phyloP scores from a whole-genome alignment of 805 yeast genomes.

The Grigorovia humatica region DNA sequence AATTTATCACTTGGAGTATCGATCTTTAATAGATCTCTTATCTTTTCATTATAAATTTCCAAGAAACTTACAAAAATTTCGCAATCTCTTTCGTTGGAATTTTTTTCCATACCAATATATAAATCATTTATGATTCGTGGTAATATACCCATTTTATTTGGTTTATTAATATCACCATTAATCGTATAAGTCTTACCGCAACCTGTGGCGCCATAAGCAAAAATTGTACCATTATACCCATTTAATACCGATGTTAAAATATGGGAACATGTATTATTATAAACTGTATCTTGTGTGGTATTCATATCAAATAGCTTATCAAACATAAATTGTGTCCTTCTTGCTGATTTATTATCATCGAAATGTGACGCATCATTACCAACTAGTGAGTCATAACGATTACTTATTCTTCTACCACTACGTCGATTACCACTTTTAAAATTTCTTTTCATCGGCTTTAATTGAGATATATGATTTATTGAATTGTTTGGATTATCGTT shows the following conservation, averaged over 20 bases:
- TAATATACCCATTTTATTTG: constrained; percentile 52
- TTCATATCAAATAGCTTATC: constrained; percentile 65
- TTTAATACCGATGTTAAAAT: constrained; percentile 64
- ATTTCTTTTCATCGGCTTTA: neutral
- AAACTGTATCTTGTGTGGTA: constrained; percentile 59
- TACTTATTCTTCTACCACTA: constrained; percentile 11
- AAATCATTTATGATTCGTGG: constrained; percentile 70
- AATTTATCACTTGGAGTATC: constrained; percentile 37
- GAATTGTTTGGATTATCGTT: neutral
- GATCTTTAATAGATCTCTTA: constrained; percentile 67
- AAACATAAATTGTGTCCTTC: constrained; percentile 71
- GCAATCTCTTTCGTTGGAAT: neutral
- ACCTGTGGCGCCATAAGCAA: constrained; percentile 96
- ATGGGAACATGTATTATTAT: constrained; percentile 54
- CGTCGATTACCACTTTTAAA: neutral
- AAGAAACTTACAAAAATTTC: constrained; percentile 43
- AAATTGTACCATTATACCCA: constrained; percentile 84
- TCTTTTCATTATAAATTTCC: constrained; percentile 87
- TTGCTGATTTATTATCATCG: constrained; percentile 4
- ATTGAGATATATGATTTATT: neutral
- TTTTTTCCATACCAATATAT: constrained; percentile 27
- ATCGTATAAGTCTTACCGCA: constrained; percentile 96
- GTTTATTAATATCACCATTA: constrained; percentile 59
- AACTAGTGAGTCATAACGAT: constrained; percentile 5
- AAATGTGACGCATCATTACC: neutral